phyloP scores from a whole-genome alignment of 768 basidiomycete genomes.

The Pluteus cervinus region DNA sequence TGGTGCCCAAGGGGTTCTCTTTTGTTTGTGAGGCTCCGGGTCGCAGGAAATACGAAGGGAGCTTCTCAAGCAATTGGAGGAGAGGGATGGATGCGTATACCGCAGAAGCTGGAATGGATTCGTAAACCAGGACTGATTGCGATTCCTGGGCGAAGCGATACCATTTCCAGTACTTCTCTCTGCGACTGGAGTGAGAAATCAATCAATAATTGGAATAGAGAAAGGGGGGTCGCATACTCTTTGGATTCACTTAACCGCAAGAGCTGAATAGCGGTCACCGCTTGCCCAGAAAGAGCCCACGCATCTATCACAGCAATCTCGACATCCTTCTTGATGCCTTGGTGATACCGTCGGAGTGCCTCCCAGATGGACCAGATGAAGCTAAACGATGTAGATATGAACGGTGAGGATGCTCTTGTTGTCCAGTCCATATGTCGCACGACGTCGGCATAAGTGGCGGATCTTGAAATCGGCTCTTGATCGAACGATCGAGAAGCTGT shows the following conservation, averaged over 20 bases:
- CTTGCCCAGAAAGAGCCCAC: conserved; percentile 44
- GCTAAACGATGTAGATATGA: conserved; percentile 73
- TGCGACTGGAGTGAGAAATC: conserved; percentile 34
- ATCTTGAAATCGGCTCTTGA: too few species aligned
- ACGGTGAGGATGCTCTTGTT: conserved; percentile 62
- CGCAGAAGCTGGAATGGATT: conserved; percentile 58
- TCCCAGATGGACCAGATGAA: conserved; percentile 83
- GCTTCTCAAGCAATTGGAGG: conserved; percentile 52
- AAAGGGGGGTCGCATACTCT: conserved; percentile 42
- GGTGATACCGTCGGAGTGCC: conserved; percentile 67
- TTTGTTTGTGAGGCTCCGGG: conserved; percentile 19
- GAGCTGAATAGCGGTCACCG: conserved; percentile 62
- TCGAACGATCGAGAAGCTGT: conserved; percentile 18
- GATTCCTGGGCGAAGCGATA: conserved; percentile 69
- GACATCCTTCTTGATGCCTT: conserved; percentile 67
- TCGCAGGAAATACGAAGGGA: conserved; percentile 66
- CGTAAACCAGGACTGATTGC: conserved; percentile 69
- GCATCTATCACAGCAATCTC: conserved; percentile 80
- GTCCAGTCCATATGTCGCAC: conserved; percentile 74
- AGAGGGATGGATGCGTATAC: conserved; percentile 69
- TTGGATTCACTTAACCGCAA: conserved; percentile 43
- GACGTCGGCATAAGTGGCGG: conserved; percentile 56
- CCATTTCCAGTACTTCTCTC: conserved; percentile 70
- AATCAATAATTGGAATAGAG: neutral
- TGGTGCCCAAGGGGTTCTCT: conserved; percentile 24